These are phyloP conservation scores for Coemansia pectinata DNA, from an alignment of 192 early-diverging fungal species.

Conservation along the genomic window DNA sequence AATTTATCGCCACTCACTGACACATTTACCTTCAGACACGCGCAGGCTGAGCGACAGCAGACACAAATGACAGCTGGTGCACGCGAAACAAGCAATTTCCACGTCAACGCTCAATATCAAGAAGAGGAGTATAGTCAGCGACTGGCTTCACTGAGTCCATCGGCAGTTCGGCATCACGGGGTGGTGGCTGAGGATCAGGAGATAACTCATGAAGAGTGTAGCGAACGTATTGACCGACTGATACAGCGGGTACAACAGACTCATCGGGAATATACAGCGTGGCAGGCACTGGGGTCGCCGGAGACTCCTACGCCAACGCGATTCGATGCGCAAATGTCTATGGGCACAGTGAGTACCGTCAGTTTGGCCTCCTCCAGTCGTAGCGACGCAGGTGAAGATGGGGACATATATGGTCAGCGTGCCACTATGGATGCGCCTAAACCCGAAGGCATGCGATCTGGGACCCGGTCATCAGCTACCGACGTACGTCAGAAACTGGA, in stretches of 20 bases:
- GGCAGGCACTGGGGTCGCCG: slow-evolving; percentile 21
- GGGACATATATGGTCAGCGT: not conserved
- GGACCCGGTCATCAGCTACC: not conserved
- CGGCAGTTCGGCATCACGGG: not conserved
- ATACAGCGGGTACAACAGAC: slow-evolving; percentile 32
- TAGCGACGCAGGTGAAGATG: not conserved
- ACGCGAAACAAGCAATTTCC: not conserved
- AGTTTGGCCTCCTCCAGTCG: slow-evolving; percentile 7
- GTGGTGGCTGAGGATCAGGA: slow-evolving; percentile 7
- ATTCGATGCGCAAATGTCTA: slow-evolving; percentile 11
- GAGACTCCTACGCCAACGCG: slow-evolving; percentile 10
- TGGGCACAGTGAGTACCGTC: slow-evolving; percentile 29
- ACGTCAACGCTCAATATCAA: not conserved
- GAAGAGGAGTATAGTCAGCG: not conserved
- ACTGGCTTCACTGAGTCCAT: not conserved
- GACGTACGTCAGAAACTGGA: not conserved
- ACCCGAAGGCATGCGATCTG: not conserved
- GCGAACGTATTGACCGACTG: slow-evolving; percentile 32
- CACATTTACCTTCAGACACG: not conserved
- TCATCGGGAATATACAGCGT: slow-evolving; percentile 17
- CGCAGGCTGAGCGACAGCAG: not conserved
- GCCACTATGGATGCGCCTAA: not conserved
- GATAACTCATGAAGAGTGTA: slow-evolving; percentile 34
- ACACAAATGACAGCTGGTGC: not conserved
- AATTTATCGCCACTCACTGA: not conserved